Base-by-base conservation (phyloP, 805 yeast genomes). In the Candida nonsorbophila region DNA sequence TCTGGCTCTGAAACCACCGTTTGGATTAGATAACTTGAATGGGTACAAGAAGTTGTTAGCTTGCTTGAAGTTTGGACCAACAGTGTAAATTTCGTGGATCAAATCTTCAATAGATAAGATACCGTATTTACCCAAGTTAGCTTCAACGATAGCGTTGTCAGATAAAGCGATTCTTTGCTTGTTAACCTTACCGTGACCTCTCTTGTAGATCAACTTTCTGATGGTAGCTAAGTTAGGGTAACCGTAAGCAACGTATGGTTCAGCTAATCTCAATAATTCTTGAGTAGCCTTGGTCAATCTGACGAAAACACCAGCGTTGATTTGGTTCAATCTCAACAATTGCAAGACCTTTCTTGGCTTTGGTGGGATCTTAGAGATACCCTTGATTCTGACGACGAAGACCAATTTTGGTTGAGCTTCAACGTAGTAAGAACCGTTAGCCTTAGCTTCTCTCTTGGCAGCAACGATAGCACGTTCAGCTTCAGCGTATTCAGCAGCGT, bases 311-410 rank as follows among this genome's bases (percentile, higher is more conserved):
- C 90, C 96, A 57, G 92, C 76, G 78, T 86, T 86, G 70, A 86
- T 84, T 76, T 84, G 94, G 64, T 79, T 76, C 69, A 86, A 79
- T 78, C 95, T 82, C 69, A 85, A 76, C 65, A 87, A 79, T 73
- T 83, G 95, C 68, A 86, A 69, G 58, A 88, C 95, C 84, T 88
- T 88, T 84, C 96, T 87, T 79, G 96, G 95, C 83, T 88, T 88
- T 62, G 97, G 96, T 62, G 96, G 84, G 57, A 88, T 86, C 83
- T 87, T 88, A 88, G 76, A 84, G 69, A 88, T 85, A 88, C 97
- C 97, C 90, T 88, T 88, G 81, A 88, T 88, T 83, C 97, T 86
- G 69, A 88, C 79, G 61, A 88, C 94, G 68, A 88, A 86, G 49
- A 85, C 94, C 60, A 88, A 82, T 72, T 85, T 87, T 60, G 80